These are phyloP conservation scores for Amborella trichopoda DNA, from an alignment of 164 flowering plant species.

Conservation along the genomic window DNA sequence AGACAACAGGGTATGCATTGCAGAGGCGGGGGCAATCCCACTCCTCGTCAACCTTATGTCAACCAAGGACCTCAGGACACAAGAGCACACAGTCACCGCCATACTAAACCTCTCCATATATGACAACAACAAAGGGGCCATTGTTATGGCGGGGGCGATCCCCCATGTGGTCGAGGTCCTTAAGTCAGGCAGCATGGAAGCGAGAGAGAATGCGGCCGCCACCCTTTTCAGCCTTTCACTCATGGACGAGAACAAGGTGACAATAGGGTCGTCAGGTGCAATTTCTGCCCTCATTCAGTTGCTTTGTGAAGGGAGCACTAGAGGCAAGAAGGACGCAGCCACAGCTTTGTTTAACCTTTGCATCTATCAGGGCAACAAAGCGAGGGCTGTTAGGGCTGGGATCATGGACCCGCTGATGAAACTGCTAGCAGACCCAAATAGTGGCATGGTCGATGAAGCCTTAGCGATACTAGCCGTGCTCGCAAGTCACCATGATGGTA, in stretches of 20 bases:
- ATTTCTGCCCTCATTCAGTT: conserved; percentile 72
- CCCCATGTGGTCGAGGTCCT: conserved; percentile 81
- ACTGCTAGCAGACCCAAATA: conserved; percentile 60
- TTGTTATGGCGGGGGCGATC: conserved; percentile 76
- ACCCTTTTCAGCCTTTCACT: conserved; percentile 85
- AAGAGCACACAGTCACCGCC: conserved; percentile 85
- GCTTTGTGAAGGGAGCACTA: conserved; percentile 58
- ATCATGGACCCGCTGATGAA: conserved; percentile 47
- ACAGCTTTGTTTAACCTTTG: conserved; percentile 87
- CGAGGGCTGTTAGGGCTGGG: conserved; percentile 91
- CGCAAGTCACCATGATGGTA: conserved; percentile 72
- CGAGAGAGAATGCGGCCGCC: conserved; percentile 91
- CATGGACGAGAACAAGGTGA: conserved; percentile 79
- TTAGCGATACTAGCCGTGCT: conserved; percentile 78
- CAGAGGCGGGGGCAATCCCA: conserved; percentile 88
- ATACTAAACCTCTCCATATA: conserved; percentile 89
- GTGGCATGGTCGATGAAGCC: conserved; percentile 78
- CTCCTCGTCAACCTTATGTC: conserved; percentile 57
- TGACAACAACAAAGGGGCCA: conserved; percentile 70
- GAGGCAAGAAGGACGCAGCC: conserved; percentile 96
- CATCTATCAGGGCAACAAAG: conserved; percentile 82
- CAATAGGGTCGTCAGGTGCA: conserved; percentile 90
- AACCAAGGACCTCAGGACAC: conserved; percentile 38
- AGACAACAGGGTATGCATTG: conserved; percentile 73
- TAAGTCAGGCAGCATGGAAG: conserved; percentile 67